Conservation (phyloP, 2,329 filamentous ascomycete genomes). For the Arthrinium puccinioides region DNA sequence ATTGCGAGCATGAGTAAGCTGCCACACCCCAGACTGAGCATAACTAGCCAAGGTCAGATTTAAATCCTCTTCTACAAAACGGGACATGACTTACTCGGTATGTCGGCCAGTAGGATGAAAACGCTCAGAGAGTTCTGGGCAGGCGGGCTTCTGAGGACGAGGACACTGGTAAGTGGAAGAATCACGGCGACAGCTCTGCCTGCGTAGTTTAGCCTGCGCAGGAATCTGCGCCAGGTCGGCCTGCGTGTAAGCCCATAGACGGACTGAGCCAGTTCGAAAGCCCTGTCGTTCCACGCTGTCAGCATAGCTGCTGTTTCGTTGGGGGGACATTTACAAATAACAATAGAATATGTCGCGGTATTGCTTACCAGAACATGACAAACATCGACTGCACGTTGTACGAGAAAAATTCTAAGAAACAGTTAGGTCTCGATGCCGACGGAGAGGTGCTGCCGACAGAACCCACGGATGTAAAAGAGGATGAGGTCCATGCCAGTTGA, state of each 20-base stretch:
- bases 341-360: neutral
- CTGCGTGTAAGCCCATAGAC: slow-evolving; percentile 8
- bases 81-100: slow-evolving; percentile 14
- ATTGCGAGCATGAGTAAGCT: slow-evolving; percentile 10
- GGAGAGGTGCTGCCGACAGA: neutral
- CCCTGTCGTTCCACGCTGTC: slow-evolving; percentile 7
- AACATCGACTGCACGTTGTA: slow-evolving; percentile 16
- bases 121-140: slow-evolving; percentile 6
- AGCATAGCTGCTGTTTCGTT: no score
- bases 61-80: no score
- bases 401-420: slow-evolving; percentile 12
- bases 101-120: slow-evolving; percentile 12
- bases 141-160: slow-evolving; percentile 9
- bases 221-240: slow-evolving; percentile 2
- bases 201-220: slow-evolving; percentile 12
- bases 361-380: slow-evolving; percentile 14
- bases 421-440: neutral
- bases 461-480: slow-evolving; percentile 17
- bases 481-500: slow-evolving; percentile 15
- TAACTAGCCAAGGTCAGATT: no score
- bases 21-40: slow-evolving; percentile 10
- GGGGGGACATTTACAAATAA: no score
- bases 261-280: slow-evolving; percentile 13
- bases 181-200: slow-evolving; percentile 13
- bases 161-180: slow-evolving; percentile 12